These are phyloP conservation scores for Blastobotrys serpentis DNA, from an alignment of 1,139 yeast species.

Conservation along the genomic window DNA sequence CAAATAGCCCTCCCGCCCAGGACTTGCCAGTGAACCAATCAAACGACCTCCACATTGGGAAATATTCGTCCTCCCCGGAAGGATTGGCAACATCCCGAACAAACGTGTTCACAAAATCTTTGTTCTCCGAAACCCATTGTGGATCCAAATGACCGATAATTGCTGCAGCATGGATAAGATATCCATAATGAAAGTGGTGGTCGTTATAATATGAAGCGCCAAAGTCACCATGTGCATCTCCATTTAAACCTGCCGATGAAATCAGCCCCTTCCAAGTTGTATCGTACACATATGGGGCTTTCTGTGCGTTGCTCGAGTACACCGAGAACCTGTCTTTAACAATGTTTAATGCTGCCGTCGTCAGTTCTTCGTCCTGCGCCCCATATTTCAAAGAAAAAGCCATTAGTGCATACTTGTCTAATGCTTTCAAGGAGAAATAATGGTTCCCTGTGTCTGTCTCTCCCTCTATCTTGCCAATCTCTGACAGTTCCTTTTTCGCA, in stretches of 20 bases:
- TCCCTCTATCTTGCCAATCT: constrained; percentile 43
- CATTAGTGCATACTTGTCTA: constrained; percentile 69
- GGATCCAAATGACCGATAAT: constrained; percentile 52
- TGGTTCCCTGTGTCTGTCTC: constrained; percentile 51
- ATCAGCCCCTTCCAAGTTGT: constrained; percentile 65
- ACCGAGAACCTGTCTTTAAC: constrained; percentile 55
- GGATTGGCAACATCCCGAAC: constrained; percentile 74
- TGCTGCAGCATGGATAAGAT: constrained; percentile 71
- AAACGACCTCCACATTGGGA: constrained; percentile 67
- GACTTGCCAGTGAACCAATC: constrained; percentile 78
- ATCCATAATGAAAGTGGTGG: constrained; percentile 76
- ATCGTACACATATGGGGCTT: constrained; percentile 65
- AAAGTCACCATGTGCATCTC: constrained; percentile 52
- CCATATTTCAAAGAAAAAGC: constrained; percentile 55
- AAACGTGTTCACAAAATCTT: constrained; percentile 55
- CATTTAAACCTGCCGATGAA: constrained; percentile 45
- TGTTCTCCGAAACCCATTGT: constrained; percentile 56
- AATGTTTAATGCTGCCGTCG: constrained; percentile 47
- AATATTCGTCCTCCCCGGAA: constrained; percentile 46
- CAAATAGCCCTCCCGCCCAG: constrained; percentile 69
- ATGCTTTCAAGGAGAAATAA: constrained; percentile 63
- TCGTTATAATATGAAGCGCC: constrained; percentile 69
- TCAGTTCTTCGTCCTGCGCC: constrained; percentile 41
- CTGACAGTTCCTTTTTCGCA: not conserved
- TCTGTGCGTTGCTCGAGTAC: constrained; percentile 50